phyloP scores from a whole-genome alignment of 2,329 filamentous ascomycete species.

The Penicillium expansum region DNA sequence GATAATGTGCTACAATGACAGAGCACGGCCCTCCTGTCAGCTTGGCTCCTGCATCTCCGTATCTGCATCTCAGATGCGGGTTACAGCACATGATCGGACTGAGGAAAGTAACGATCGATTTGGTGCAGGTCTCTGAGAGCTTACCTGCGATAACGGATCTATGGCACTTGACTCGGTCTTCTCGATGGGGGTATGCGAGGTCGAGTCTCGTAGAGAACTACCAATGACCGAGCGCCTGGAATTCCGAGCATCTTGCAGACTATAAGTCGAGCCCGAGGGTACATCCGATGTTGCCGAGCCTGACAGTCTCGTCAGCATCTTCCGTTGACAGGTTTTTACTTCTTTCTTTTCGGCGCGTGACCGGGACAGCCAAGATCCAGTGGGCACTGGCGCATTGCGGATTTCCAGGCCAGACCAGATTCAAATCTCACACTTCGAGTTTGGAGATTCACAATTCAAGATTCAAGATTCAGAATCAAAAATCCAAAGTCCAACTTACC shows the following conservation, averaged over 20 bases:
- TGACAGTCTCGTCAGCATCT: conserved; percentile 16
- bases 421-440: neutral
- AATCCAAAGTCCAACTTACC: conserved; percentile 23
- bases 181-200: conserved; percentile 28
- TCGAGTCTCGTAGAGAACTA: conserved; percentile 25
- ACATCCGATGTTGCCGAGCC: conserved; percentile 31
- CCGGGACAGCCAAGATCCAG: neutral
- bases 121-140: conserved; percentile 2
- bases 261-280: conserved; percentile 31
- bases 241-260: conserved; percentile 29
- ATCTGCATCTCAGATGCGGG: neutral
- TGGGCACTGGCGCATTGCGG: neutral
- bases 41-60: conserved; percentile 3
- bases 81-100: conserved; percentile 1
- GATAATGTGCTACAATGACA: conserved; percentile 56
- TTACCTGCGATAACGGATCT: conserved; percentile 66
- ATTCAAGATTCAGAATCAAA: neutral
- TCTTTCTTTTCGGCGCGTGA: neutral
- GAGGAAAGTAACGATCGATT: neutral
- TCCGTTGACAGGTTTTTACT: neutral
- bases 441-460: neutral
- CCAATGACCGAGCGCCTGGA: conserved; percentile 22
- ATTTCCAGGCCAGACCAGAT: conserved; percentile 2
- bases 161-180: conserved; percentile 49
- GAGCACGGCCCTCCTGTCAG: conserved; percentile 6